phyloP scores from a whole-genome alignment of 106 monocot genomes.

The Dioscorea zingiberensis region DNA sequence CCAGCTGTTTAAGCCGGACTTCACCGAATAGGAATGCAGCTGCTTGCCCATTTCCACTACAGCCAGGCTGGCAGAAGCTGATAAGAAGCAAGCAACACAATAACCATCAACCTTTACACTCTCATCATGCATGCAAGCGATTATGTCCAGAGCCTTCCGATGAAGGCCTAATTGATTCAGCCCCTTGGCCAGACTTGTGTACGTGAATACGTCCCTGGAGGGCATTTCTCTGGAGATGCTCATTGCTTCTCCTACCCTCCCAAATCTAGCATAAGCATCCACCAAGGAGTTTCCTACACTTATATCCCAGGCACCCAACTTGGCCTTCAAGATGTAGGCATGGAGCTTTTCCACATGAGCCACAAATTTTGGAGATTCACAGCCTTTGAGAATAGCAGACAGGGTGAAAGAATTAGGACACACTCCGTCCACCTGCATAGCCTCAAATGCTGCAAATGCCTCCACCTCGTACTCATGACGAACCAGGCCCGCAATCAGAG shows the following conservation, averaged over 20 bases:
- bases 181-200: slow-evolving; percentile 67
- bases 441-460: slow-evolving; percentile 29
- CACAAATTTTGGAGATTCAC: slow-evolving; percentile 20
- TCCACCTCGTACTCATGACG: slow-evolving; percentile 22
- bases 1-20: slow-evolving; percentile 30
- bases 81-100: slow-evolving; percentile 61
- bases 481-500: slow-evolving; percentile 35
- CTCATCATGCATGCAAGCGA: slow-evolving; percentile 39
- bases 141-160: slow-evolving; percentile 28
- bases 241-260: slow-evolving; percentile 32
- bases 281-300: slow-evolving; percentile 69
- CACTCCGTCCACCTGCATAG: slow-evolving; percentile 49
- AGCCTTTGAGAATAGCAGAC: slow-evolving; percentile 50
- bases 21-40: slow-evolving; percentile 60
- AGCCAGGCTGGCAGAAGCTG: slow-evolving; percentile 52
- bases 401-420: slow-evolving; percentile 63
- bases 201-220: slow-evolving; percentile 46
- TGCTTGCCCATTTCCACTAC: slow-evolving; percentile 49
- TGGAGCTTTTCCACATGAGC: slow-evolving; percentile 45
- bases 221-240: slow-evolving; percentile 37
- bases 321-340: slow-evolving; percentile 48
- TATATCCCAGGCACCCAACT: slow-evolving; percentile 15
- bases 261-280: slow-evolving; percentile 58
- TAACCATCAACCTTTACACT: slow-evolving; percentile 44
- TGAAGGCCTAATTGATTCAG: slow-evolving; percentile 57